A percentile compares a stretch with the other conserved stretches of the same genome.
Evolutionary conservation across 176 grass and related monocot species (phyloP).

Genomic region (Ananas comosus): DNA sequence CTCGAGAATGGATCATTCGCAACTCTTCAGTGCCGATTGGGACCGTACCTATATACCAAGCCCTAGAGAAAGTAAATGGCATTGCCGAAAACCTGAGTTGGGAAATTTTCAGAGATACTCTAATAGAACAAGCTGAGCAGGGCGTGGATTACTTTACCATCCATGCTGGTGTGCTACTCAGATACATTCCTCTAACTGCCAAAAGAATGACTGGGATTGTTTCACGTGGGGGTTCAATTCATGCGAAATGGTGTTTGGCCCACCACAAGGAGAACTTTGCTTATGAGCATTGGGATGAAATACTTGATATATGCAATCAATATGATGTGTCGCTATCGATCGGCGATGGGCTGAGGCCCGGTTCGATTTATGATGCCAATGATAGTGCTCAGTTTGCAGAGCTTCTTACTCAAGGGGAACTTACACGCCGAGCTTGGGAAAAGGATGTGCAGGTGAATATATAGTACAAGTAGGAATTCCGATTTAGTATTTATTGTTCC

Average conservation of each 20-base stretch:
- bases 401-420: conserved; percentile 80
- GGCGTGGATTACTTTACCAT: conserved; percentile 99
- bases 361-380: conserved; percentile 99
- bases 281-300: conserved; percentile 98
- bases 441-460: conserved; percentile 93
- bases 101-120: conserved; percentile 85
- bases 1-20: conserved; percentile 89
- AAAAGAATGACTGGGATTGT: conserved; percentile 98
- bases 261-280: conserved; percentile 99
- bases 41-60: conserved; percentile 96
- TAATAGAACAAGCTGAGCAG: conserved; percentile 96
- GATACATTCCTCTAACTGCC: conserved; percentile 94
- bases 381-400: conserved; percentile 98
- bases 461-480: neutral
- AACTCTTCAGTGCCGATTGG: conserved; percentile 94
- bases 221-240: conserved; percentile 93
- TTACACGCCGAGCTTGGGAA: conserved; percentile 93
- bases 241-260: conserved; percentile 95
- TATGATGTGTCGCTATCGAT: conserved; percentile 93
- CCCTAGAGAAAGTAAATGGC: conserved; percentile 96
- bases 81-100: conserved; percentile 83
- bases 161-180: conserved; percentile 83
- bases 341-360: conserved; percentile 86
- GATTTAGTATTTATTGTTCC: neutral
- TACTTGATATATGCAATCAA: conserved; percentile 96